Percentiles rank a stretch among this genome's conserved stretches.
These are phyloP conservation scores for Ramalina peruviana DNA, from an alignment of 495 filamentous ascomycete species.

Conservation along the genomic window DNA sequence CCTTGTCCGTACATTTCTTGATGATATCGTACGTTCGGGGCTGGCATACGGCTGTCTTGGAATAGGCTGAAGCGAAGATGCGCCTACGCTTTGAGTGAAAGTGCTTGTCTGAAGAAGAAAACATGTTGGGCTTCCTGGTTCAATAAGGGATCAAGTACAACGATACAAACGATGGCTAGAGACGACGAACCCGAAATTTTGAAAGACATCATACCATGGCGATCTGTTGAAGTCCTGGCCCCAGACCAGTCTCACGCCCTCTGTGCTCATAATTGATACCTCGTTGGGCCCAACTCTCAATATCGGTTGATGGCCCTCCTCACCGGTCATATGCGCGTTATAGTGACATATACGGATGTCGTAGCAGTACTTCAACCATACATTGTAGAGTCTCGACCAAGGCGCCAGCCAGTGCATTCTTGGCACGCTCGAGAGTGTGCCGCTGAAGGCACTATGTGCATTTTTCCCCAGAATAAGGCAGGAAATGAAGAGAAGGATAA, in stretches of 20 bases:
- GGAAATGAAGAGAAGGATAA: too few relatives aligned
- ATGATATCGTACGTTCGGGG: constrained; percentile 6
- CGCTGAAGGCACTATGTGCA: not conserved
- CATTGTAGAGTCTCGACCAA: constrained; percentile 4
- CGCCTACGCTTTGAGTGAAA: constrained; percentile 3
- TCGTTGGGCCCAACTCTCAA: constrained; percentile 10
- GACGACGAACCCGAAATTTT: constrained; percentile 9
- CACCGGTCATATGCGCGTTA: constrained; percentile 1
- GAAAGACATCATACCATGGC: constrained; percentile 6
- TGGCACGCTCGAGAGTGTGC: constrained; percentile 2
- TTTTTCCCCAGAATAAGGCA: too few relatives aligned
- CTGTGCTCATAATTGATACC: constrained; percentile 11
- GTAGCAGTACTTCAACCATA: constrained; percentile 6
- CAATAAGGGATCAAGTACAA: not conserved
- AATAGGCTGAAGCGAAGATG: constrained; percentile 8
- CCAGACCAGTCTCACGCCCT: constrained; percentile 7
- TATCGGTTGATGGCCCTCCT: not conserved
- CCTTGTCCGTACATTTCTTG: not conserved
- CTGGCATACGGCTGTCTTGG: constrained; percentile 2
- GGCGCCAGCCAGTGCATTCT: constrained; percentile 9
- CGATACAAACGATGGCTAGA: not conserved
- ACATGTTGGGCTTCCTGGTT: constrained; percentile 10
- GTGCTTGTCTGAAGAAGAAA: constrained; percentile 5
- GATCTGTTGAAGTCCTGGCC: constrained; percentile 7
- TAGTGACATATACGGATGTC: constrained; percentile 5